Evolutionary conservation across 441 rosid genomes (phyloP).

Genomic region (Syzygium malaccense): DNA sequence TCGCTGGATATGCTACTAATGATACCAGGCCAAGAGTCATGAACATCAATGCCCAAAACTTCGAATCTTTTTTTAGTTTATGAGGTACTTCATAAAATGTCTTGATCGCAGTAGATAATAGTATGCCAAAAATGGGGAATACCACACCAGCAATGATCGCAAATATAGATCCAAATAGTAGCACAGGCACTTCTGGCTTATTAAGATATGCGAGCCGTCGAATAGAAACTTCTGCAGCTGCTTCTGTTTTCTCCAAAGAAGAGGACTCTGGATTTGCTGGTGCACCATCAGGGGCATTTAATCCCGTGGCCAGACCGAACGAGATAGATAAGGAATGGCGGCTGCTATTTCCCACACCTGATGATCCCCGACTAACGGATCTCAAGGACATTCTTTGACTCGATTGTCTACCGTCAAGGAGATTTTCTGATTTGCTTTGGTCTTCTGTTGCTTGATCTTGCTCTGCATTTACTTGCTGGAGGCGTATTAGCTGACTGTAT

Average conservation of each 20-base stretch:
- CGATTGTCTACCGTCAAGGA: not conserved
- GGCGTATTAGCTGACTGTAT: slow-evolving; percentile 1
- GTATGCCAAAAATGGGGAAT: slow-evolving; percentile 5
- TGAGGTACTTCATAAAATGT: slow-evolving; percentile 6
- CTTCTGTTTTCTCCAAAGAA: not conserved
- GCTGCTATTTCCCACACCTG: slow-evolving; percentile 9
- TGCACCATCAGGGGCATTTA: not conserved
- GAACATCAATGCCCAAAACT: slow-evolving; percentile 13
- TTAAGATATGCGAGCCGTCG: not conserved
- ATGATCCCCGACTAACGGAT: not conserved
- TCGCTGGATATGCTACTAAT: not conserved
- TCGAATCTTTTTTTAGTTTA: slow-evolving; percentile 7
- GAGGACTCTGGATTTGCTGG: not conserved
- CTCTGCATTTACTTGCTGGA: slow-evolving; percentile 6
- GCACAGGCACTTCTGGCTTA: slow-evolving; percentile 1
- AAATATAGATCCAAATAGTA: not conserved
- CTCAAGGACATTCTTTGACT: slow-evolving; percentile 5
- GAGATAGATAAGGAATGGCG: slow-evolving; percentile 13
- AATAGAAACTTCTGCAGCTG: not conserved
- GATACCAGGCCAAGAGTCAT: not conserved
- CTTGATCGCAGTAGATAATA: not conserved
- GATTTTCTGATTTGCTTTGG: not conserved
- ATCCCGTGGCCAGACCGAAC: not conserved
- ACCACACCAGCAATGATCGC: not conserved
- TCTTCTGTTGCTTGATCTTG: not conserved